Conservation (phyloP, 768 basidiomycete species). For the Auricularia cornea region DNA sequence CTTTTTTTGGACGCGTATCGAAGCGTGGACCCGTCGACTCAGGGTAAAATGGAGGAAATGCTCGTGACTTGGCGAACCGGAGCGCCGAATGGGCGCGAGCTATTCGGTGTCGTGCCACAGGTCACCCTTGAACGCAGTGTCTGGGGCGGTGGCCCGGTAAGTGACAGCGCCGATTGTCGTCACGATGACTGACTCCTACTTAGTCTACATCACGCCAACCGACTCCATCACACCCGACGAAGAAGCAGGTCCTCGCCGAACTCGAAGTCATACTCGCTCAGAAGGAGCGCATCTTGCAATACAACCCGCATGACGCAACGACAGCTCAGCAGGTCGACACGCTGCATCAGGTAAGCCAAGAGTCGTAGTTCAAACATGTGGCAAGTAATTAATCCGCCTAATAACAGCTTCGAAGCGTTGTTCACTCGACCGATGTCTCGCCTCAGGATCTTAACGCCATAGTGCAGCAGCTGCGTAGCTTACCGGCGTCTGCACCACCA, state of each 20-base stretch:
- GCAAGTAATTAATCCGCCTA: conserved; percentile 1
- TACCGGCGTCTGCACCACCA: conserved; percentile 17
- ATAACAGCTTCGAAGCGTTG: conserved; percentile 61
- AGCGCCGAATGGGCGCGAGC: conserved; percentile 66
- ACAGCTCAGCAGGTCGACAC: conserved; percentile 68
- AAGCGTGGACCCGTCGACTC: conserved; percentile 73
- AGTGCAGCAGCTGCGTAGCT: conserved; percentile 52
- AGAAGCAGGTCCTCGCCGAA: conserved; percentile 74
- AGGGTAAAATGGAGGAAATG: conserved; percentile 97
- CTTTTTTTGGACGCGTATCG: conserved; percentile 85
- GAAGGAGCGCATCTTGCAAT: conserved; percentile 65
- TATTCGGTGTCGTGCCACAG: conserved; percentile 79
- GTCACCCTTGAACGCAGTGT: conserved; percentile 76
- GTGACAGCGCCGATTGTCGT: background rate
- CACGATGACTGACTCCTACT: background rate
- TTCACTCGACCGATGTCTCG: conserved; percentile 68
- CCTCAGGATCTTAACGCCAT: conserved; percentile 75
- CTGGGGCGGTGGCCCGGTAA: conserved; percentile 49
- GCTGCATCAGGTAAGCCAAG: conserved; percentile 74
- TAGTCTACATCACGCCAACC: background rate
- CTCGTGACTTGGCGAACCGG: conserved; percentile 90
- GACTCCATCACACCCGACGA: conserved; percentile 27
- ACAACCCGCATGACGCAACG: conserved; percentile 62
- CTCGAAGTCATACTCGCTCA: conserved; percentile 74
- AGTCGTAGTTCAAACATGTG: conserved; percentile 15